Conservation (phyloP, 768 basidiomycete genomes). For the Leccinum boreale region DNA sequence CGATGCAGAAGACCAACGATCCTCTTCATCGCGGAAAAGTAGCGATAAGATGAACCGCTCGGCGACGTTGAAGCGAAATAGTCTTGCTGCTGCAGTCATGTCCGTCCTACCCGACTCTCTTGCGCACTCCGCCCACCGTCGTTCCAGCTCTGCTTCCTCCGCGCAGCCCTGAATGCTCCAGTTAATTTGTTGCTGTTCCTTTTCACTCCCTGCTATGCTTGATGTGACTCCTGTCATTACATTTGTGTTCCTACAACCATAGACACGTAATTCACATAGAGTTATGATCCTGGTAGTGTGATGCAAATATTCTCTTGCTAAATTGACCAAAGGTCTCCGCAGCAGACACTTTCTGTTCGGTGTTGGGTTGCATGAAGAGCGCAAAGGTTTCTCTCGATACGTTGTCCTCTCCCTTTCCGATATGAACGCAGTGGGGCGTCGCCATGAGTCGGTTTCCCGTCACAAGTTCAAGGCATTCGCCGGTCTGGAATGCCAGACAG, state of each 20-base stretch:
- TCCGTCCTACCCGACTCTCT: conserved; percentile 59
- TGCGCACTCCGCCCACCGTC: conserved; percentile 39
- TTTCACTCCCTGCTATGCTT: neutral
- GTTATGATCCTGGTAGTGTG: conserved; percentile 39
- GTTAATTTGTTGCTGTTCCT: neutral
- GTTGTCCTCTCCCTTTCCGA: conserved; percentile 51
- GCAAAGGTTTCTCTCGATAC: conserved; percentile 88
- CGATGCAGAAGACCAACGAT: conserved; percentile 61
- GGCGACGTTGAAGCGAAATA: conserved; percentile 53
- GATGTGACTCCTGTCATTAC: conserved; percentile 7
- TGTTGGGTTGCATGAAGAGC: conserved; percentile 87
- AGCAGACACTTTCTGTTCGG: conserved; percentile 65
- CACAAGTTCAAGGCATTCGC: conserved; percentile 90
- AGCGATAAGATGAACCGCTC: conserved; percentile 36
- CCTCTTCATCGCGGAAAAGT: conserved; percentile 52
- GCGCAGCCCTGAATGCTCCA: conserved; percentile 18
- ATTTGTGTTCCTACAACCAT: conserved; percentile 2
- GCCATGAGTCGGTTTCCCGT: conserved; percentile 80
- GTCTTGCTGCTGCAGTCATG: conserved; percentile 58
- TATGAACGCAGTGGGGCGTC: conserved; percentile 92
- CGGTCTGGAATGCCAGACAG: conserved; percentile 94
- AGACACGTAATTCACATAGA: conserved; percentile 20
- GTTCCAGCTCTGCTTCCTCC: conserved; percentile 35
- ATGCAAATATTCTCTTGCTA: conserved; percentile 72
- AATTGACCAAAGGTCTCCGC: conserved; percentile 86